Base-by-base conservation (phyloP, 2,329 filamentous ascomycete genomes). In the Penicillium sp. region DNA sequence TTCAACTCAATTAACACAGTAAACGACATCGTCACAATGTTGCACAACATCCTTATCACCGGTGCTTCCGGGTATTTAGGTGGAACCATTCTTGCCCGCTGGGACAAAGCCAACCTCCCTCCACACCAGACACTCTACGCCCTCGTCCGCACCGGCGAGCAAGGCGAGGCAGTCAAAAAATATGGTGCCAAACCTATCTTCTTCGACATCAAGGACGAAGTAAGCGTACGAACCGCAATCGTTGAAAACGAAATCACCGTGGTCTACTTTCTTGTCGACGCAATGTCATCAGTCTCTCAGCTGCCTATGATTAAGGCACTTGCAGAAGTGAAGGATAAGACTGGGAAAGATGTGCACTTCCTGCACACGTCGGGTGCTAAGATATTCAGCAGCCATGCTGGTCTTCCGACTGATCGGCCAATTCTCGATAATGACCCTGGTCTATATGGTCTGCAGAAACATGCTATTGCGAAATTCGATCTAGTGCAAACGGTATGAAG, bases 341-440 rank as follows among this genome's bases (percentile, higher is more conserved):
- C 75, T 0, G 79, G 77, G 0, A 59, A 63, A 11, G 70, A 79
- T 0, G 79, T 81, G 2, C 82, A 84, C 62, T 82, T 84, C 56
- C 60, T 84, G n/a, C 78, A 81, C 59, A 84, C 82, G 0, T 77
- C 70, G 2, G 83, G 83, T 0, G 82, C 82, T 24, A 85, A 85
- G 69, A 63, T 81, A 3, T 84, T 85, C 65, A 82, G 80, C 14
- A 75, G 70, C 31, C 79, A 81, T 65, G 76, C 77, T 0, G 81
- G 78, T 0, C 71, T 77, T 5, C 79, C 80, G 0, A 78, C 73
- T 0, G 75, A 81, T 57, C 58, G 68, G 9, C 72, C 73, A 0
- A 60, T 85, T 0, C 58, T 75, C 3, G 82, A 85, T 58, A 77
- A 73, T 2, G 78, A 83, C 31, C 73, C 75, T 0, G 56, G 66